Conservation (phyloP, 495 filamentous ascomycete genomes). For the Parmelia sp. region DNA sequence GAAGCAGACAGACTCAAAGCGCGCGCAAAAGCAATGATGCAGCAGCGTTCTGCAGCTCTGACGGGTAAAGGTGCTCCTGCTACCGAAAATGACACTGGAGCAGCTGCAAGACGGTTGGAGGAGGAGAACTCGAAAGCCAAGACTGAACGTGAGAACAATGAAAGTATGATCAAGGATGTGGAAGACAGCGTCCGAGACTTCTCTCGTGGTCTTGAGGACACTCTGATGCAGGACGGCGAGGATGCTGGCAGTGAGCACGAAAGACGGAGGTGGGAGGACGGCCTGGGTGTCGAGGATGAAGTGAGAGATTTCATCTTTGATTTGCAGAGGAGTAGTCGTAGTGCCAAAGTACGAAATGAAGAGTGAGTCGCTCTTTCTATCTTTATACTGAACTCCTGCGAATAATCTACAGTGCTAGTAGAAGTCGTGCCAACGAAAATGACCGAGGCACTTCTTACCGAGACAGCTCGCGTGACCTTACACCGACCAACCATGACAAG, state of each 20-base stretch:
- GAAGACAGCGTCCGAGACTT: conserved; percentile 96
- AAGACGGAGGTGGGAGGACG: conserved; percentile 91
- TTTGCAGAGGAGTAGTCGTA: conserved; percentile 74
- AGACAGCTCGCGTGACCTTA: conserved; percentile 30
- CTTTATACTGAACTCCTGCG: conserved; percentile 1
- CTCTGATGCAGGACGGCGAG: conserved; percentile 73
- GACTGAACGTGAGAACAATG: conserved; percentile 85
- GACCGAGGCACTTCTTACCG: conserved; percentile 28
- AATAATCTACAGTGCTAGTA: conserved; percentile 17
- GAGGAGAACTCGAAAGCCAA: conserved; percentile 75
- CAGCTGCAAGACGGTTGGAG: conserved; percentile 73
- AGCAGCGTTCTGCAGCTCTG: conserved; percentile 87
- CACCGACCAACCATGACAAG: conserved; percentile 26
- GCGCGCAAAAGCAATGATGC: conserved; percentile 95
- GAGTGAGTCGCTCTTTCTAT: conserved; percentile 41
- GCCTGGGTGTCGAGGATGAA: conserved; percentile 89
- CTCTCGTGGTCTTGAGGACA: conserved; percentile 72
- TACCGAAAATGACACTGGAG: conserved; percentile 61
- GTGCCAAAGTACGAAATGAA: conserved; percentile 68
- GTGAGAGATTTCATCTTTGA: conserved; percentile 98
- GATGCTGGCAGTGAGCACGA: conserved; percentile 74
- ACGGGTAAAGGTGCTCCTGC: conserved; percentile 67
- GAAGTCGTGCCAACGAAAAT: conserved; percentile 24
- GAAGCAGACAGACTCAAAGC: conserved; percentile 94
- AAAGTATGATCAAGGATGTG: conserved; percentile 91